A percentile compares a stretch with the other conserved stretches of the same genome.
Conservation (phyloP, 2,329 filamentous ascomycete species). For the Sclerotinia nivalis region DNA sequence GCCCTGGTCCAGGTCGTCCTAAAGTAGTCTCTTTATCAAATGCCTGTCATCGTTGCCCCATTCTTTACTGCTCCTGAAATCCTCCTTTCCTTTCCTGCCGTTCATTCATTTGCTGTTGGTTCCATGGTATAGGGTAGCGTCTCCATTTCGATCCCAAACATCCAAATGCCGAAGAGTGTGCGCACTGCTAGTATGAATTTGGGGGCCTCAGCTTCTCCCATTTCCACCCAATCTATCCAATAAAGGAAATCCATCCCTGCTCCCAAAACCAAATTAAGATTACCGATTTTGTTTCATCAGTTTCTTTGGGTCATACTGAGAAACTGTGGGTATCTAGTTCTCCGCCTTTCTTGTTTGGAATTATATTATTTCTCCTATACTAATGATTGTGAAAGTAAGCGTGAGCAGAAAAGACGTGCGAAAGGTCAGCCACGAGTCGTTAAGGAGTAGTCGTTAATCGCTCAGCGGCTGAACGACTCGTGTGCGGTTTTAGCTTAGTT, state of each 20-base stretch:
- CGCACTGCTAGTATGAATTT: slow-evolving; percentile 9
- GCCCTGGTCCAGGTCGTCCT: background rate
- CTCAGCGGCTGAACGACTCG: slow-evolving; percentile 3
- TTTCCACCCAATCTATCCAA: background rate
- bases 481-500: background rate
- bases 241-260: background rate
- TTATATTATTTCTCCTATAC: slow-evolving; percentile 1
- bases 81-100: slow-evolving; percentile 14
- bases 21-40: background rate
- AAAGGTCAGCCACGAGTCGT: slow-evolving; percentile 14
- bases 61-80: background rate
- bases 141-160: background rate
- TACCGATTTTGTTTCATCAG: slow-evolving; percentile 4
- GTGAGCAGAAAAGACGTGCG: slow-evolving; percentile 16
- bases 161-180: slow-evolving; percentile 15
- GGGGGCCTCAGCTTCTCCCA: slow-evolving; percentile 7
- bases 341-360: background rate
- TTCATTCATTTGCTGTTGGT: background rate
- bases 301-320: background rate
- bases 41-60: slow-evolving; percentile 16
- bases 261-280: slow-evolving; percentile 2
- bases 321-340: background rate
- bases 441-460: background rate
- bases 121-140: background rate
- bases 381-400: background rate